A percentile compares a stretch with the other conserved stretches of the same genome.
Conservation (phyloP, 805 yeast genomes). For the Candida ulmi region DNA sequence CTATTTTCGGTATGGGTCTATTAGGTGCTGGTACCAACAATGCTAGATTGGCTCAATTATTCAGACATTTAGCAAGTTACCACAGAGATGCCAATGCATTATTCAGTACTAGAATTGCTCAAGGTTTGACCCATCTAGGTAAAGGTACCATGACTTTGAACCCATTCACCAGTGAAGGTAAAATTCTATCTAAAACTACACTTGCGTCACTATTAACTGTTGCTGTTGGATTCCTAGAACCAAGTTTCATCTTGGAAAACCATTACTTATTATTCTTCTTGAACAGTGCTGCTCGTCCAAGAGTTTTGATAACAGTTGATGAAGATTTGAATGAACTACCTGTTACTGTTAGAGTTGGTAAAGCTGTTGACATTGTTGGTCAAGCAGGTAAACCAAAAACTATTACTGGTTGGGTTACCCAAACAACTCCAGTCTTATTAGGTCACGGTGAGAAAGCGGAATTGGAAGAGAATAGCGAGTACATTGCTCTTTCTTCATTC, state of each 20-base stretch:
- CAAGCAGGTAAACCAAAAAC: conserved; percentile 99
- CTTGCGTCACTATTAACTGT: conserved; percentile 86
- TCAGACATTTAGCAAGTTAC: conserved; percentile 91
- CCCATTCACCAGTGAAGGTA: conserved; percentile 87
- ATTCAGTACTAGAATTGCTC: conserved; percentile 91
- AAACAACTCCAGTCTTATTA: conserved; percentile 91
- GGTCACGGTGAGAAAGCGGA: conserved; percentile 97
- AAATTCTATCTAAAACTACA: conserved; percentile 79
- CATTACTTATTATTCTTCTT: conserved; percentile 83
- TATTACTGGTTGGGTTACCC: conserved; percentile 99
- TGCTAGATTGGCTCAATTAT: conserved; percentile 93
- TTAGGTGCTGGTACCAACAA: conserved; percentile 99
- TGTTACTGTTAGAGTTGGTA: conserved; percentile 97
- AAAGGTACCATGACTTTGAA: conserved; percentile 90
- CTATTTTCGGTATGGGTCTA: conserved; percentile 94
- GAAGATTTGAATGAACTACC: conserved; percentile 76
- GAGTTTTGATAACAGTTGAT: conserved; percentile 89
- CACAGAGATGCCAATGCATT: conserved; percentile 88
- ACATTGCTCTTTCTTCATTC: conserved; percentile 71
- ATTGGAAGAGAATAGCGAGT: conserved; percentile 84
- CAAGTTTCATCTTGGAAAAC: conserved; percentile 74
- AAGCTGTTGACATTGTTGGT: conserved; percentile 97
- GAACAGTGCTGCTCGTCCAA: conserved; percentile 85
- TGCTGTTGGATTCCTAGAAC: conserved; percentile 78
- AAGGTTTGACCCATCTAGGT: conserved; percentile 92